Percentiles rank a stretch among this genome's conserved stretches.
Evolutionary conservation across 2,329 filamentous ascomycete genomes (phyloP).

Genomic region (Penicillium sp.): DNA sequence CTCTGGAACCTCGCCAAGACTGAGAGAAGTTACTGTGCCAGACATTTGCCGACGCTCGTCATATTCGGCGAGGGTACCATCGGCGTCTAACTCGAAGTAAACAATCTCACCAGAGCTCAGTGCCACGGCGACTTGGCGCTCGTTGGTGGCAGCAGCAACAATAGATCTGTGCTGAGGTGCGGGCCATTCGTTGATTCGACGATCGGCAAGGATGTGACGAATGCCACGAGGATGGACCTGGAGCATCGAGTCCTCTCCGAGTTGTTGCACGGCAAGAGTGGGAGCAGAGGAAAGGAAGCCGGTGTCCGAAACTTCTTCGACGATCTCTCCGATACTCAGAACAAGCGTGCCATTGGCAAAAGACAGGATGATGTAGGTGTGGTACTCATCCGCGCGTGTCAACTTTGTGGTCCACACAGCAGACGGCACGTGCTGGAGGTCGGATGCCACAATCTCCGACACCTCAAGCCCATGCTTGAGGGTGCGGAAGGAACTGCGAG

Average conservation of each 20-base stretch:
- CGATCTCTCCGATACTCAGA: slow-evolving; percentile 92
- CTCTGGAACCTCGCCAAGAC: slow-evolving; percentile 87
- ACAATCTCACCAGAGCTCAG: slow-evolving; percentile 95
- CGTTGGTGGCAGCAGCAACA: slow-evolving; percentile 89
- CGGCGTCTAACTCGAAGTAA: slow-evolving; percentile 95
- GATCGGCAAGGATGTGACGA: slow-evolving; percentile 76
- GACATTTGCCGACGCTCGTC: slow-evolving; percentile 95
- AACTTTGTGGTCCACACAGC: slow-evolving; percentile 96
- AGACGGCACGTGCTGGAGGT: slow-evolving; percentile 82
- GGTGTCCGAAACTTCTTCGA: slow-evolving; percentile 92
- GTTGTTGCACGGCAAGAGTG: slow-evolving; percentile 88
- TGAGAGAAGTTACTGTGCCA: slow-evolving; percentile 92
- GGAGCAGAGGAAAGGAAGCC: slow-evolving; percentile 87
- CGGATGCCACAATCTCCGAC: slow-evolving; percentile 92
- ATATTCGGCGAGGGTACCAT: slow-evolving; percentile 89
- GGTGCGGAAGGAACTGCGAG: slow-evolving; percentile 85
- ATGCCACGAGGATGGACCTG: slow-evolving; percentile 98
- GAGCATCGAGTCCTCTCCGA: slow-evolving; percentile 88
- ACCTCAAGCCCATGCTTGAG: slow-evolving; percentile 92
- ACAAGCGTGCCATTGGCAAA: slow-evolving; percentile 89
- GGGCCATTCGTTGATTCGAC: slow-evolving; percentile 87
- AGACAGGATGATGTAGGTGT: slow-evolving; percentile 94
- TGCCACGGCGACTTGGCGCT: slow-evolving; percentile 88
- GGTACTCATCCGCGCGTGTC: slow-evolving; percentile 76
- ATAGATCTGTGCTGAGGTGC: slow-evolving; percentile 93